Percentiles rank a stretch among this genome's conserved stretches.
Evolutionary conservation across 305 asterid species (phyloP).

Genomic region (Vinca major): DNA sequence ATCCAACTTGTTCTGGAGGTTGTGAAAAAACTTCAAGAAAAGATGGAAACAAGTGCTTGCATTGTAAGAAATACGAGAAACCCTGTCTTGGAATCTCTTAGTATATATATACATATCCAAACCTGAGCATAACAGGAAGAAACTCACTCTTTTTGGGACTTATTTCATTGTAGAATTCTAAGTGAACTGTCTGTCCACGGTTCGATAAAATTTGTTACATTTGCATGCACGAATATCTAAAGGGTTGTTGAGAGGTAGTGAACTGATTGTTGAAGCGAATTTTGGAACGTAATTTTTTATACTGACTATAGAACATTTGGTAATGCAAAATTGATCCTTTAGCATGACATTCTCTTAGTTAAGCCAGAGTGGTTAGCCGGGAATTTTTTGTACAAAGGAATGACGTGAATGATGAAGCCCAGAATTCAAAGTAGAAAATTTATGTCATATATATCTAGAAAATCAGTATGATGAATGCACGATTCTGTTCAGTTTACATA

Average conservation of each 20-base stretch:
- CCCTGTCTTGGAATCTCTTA: slow-evolving; percentile 9
- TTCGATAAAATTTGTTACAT: background rate
- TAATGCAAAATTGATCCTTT: background rate
- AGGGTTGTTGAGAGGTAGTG: background rate
- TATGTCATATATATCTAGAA: background rate
- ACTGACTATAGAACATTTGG: background rate
- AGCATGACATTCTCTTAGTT: too few relatives aligned
- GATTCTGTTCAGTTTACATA: background rate
- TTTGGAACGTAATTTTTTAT: background rate
- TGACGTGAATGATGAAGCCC: too few relatives aligned
- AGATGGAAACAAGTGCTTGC: slow-evolving; percentile 84
- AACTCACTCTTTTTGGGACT: slow-evolving; percentile 9
- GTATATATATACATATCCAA: slow-evolving; percentile 1
- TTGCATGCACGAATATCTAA: too few relatives aligned
- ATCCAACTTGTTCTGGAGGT: slow-evolving; percentile 83
- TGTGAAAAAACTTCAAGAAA: slow-evolving; percentile 64
- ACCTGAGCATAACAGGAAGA: slow-evolving; percentile 1
- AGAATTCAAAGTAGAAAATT: background rate
- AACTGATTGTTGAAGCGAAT: background rate
- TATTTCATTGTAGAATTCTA: slow-evolving; percentile 51
- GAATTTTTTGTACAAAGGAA: too few relatives aligned
- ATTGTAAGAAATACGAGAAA: slow-evolving; percentile 40
- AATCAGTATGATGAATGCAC: background rate
- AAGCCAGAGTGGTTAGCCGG: too few relatives aligned
- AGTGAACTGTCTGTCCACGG: slow-evolving; percentile 6